Evolutionary conservation across 2,329 filamentous ascomycete species (phyloP), one percentile per base, ranked within the genome.

Genomic region (Trematosphaeria pertusa): DNA sequence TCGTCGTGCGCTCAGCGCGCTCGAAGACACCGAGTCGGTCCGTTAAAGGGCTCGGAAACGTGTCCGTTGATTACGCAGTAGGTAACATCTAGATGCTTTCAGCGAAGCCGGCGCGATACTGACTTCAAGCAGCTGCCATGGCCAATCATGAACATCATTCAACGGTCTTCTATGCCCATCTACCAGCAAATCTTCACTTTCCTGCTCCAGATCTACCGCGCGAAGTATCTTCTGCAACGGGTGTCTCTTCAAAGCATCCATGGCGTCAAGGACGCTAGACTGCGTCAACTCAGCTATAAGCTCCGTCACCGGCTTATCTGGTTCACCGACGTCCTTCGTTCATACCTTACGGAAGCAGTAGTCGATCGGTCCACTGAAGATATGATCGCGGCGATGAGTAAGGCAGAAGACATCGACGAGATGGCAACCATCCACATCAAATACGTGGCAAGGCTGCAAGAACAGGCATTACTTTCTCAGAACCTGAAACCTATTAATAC

Each of bases 111-210:
- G 10, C 2, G 18, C 37, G 4, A 33, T 15, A 15, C 48, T 56
- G 34, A 61, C 33, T 32, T 4, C 3, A 7, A 21, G 9, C 38
- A 72, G 61, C 58, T 78, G 1, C 75, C 81, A 0, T 86, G 83
- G 83, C 77, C 82, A 1, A 69, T 86, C 5, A 80, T 80, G 15
- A 93, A 96, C 62, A 83, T 97, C 20, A 77, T 96, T 34, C 85
- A 85, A 1, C 81, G 84, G 35, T 76, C 81, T 3, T 84, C 84
- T 5, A 78, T 91, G 17, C 65, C 72, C 0, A 77, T 81, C 3
- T 96, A 96, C 62, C 87, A 90, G 60, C 75, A 81, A 18, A 75
- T 93, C 3, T 91, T 90, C 57, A 87, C 84, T 0, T 81, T 96
- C 7, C 78, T 96, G 1, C 78, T 96, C 21, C 92, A 97, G 66